A percentile compares a stretch with the other conserved stretches of the same genome.
phyloP scores from a whole-genome alignment of 495 filamentous ascomycete species.

The Annulohypoxylon maeteangense region DNA sequence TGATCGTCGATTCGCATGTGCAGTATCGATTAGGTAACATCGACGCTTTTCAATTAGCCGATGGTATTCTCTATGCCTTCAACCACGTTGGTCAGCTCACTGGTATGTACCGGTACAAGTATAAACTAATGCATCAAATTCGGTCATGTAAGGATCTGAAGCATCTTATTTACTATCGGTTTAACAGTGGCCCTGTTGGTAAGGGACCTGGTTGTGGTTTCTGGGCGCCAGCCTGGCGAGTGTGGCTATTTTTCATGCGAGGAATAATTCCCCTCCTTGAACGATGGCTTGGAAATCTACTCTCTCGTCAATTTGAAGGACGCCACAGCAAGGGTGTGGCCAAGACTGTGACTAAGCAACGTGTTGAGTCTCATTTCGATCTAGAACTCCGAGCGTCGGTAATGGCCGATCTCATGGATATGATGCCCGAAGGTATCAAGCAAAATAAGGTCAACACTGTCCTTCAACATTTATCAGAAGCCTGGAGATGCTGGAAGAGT shows the following conservation, averaged over 20 bases:
- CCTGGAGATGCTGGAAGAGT: constrained; percentile 99
- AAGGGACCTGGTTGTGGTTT: constrained; percentile 99
- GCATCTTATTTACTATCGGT: constrained; percentile 99
- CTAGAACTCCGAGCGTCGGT: constrained; percentile 97
- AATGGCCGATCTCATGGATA: constrained; percentile 99
- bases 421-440: constrained; percentile 99
- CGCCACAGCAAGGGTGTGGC: constrained; percentile 99
- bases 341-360: constrained; percentile 99
- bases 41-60: constrained; percentile 97
- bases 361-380: constrained; percentile 99
- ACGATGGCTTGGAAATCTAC: constrained; percentile 95
- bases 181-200: constrained; percentile 97
- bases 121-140: constrained; percentile 99
- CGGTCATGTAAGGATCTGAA: constrained; percentile 99
- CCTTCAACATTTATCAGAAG: constrained; percentile 95
- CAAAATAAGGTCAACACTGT: constrained; percentile 99
- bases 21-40: constrained; percentile 99
- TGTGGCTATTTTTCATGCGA: constrained; percentile 99
- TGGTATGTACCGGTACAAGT: constrained; percentile 99
- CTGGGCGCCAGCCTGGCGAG: constrained; percentile 98
- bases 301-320: constrained; percentile 98
- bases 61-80: constrained; percentile 98
- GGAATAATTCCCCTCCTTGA: constrained; percentile 97
- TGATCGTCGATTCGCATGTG: constrained; percentile 98
- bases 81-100: constrained; percentile 99